A percentile compares a stretch with the other conserved stretches of the same genome.
Conservation (phyloP, 2,329 filamentous ascomycete genomes). For the Phialophora expanda region DNA sequence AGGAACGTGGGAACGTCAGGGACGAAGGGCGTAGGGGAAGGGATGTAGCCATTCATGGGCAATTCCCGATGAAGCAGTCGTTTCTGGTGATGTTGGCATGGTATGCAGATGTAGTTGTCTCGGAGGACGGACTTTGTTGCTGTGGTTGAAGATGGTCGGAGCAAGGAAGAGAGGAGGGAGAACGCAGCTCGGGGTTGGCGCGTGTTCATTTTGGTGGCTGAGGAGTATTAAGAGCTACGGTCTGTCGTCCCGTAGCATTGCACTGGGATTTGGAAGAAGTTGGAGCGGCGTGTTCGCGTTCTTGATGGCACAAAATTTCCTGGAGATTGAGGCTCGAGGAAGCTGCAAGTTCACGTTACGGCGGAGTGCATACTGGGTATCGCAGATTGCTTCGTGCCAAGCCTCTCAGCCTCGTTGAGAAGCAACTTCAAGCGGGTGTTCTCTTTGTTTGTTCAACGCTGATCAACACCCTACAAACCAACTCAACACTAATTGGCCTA, state of each 20-base stretch:
- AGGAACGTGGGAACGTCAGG: slow-evolving; percentile 73
- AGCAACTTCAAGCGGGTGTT: neutral
- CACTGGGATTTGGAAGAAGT: neutral
- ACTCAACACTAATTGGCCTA: neutral
- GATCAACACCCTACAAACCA: neutral
- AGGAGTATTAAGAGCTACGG: slow-evolving; percentile 4
- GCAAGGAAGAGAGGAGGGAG: slow-evolving; percentile 30
- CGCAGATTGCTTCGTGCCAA: neutral
- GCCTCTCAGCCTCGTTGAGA: slow-evolving; percentile 4
- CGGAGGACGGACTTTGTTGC: slow-evolving; percentile 7
- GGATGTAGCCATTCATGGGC: slow-evolving; percentile 51
- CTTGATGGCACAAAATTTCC: slow-evolving; percentile 7
- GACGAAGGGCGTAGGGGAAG: slow-evolving; percentile 69
- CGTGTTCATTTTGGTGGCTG: slow-evolving; percentile 26
- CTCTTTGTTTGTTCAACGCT: neutral
- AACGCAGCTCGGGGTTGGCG: slow-evolving; percentile 20
- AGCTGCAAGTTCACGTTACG: neutral
- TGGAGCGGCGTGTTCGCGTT: neutral
- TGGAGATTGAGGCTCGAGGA: neutral
- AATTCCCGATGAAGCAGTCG: slow-evolving; percentile 33
- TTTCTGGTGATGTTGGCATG: slow-evolving; percentile 27
- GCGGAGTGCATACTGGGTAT: neutral
- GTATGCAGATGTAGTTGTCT: slow-evolving; percentile 35
- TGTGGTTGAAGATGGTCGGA: slow-evolving; percentile 31
- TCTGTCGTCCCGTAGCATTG: neutral